Base-by-base conservation (phyloP, 1,139 yeast genomes). In the Nematodospora anomalae region DNA sequence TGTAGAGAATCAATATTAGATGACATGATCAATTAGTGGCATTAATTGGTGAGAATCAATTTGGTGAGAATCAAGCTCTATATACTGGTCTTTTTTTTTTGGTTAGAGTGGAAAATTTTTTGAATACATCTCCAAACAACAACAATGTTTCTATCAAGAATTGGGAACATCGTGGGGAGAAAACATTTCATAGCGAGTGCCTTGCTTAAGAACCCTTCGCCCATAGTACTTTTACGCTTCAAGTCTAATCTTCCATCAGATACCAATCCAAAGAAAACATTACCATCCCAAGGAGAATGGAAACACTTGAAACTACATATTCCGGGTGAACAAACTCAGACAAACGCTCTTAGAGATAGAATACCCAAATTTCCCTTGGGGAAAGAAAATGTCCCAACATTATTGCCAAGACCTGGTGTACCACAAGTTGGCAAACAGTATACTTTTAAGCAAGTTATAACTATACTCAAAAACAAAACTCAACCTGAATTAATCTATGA, bases 401-500 rank as follows among this genome's bases (percentile, higher is more conserved):
- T 85, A 27, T 64, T 84, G 25, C 95, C 94, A 4, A 66, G 80
- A 34, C 85, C 86, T 1, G 84, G 82, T 2, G 84, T 80, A 3
- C 95, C 95, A 4, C 73, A 79, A 31, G 85, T 81, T 3, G 81
- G 85, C 1, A 69, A 71, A 33, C 52, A 63, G 28, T 62, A 76
- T 51, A 68, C 81, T 4, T 77, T 86, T 49, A 66, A 79, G 15
- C 83, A 82, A 53, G 80, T 86, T 59, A 66, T 83, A 47, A 74
- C 74, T 41, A 72, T 77, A n/a, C 62, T 87, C 41, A 67, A 75
- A 42, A 62, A 66, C 33, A 78, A 80, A 47, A 63, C 61, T 6
- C 71, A 74, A 35, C 94, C 94, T 1, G 95, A 85, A 55, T 67
- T 87, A 41, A 71, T 87, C 34, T 87, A 87, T 58, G 90, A 84